These are phyloP conservation scores for Tremellales sp. DNA, from an alignment of 1,284 basidiomycete genomes.

Conservation along the genomic window DNA sequence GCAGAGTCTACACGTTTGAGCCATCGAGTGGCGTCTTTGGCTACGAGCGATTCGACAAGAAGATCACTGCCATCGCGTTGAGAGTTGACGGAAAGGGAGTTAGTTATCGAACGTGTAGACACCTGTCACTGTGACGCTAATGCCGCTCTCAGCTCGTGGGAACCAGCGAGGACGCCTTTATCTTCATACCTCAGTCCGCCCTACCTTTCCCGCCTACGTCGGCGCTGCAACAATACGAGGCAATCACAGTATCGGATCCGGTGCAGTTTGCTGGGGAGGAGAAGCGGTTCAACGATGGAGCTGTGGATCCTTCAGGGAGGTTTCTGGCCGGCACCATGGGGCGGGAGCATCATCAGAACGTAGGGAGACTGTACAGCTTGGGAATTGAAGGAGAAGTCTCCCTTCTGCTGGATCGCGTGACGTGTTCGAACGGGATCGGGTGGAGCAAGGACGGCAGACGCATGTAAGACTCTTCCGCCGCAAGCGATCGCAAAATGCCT, in stretches of 20 bases:
- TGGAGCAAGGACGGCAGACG: conserved; percentile 16
- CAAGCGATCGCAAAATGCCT: background rate
- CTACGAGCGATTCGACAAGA: conserved; percentile 18
- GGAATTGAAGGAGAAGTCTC: background rate
- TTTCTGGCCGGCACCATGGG: conserved; percentile 26
- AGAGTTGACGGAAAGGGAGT: conserved; percentile 14
- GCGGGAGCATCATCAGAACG: background rate
- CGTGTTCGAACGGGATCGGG: conserved; percentile 25
- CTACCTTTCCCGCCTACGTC: conserved; percentile 16
- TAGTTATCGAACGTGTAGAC: background rate
- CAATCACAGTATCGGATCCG: background rate
- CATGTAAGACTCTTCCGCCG: conserved; percentile 8
- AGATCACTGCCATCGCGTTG: conserved; percentile 11
- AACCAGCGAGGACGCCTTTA: conserved; percentile 12
- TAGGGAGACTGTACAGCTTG: conserved; percentile 13
- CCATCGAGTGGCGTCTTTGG: conserved; percentile 13
- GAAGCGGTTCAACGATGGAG: conserved; percentile 23
- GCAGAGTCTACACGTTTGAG: conserved; percentile 17
- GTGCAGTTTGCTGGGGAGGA: conserved; percentile 1
- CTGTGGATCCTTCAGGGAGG: conserved; percentile 18
- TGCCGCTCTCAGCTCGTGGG: conserved; percentile 14
- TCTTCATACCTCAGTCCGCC: conserved; percentile 9
- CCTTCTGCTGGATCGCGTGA: conserved; percentile 12
- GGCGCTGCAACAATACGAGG: background rate
- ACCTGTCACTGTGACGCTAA: background rate